Evolutionary conservation across 805 yeast species (phyloP), one percentile per base, ranked within the genome.

Genomic region (Lachancea quebecensis): DNA sequence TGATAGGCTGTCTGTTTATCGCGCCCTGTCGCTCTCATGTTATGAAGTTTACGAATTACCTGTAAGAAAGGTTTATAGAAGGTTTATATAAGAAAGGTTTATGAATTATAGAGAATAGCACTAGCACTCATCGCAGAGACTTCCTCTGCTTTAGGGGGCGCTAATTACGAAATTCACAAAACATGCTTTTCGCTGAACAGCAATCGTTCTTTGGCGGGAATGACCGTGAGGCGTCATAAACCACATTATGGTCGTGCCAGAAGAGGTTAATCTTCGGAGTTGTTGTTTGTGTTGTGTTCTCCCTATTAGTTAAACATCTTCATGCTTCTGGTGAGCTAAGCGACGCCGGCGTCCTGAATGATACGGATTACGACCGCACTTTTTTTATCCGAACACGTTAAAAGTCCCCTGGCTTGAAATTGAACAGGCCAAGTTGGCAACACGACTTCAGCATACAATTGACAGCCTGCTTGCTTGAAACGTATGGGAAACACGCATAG

Each of bases 401-500:
- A 8, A 30, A 30, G 33, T 30, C 33, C 33, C 33, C 33, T 30
- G 9, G 33, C 33, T 14, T 30, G 33, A 30, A 30, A 21, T 21
- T 21, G 7, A 21, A 21, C 25, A 21, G 25, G 25, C 25, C 7
- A 21, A 4, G 25, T 21, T 21, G 25, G 7, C 25, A 21, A 21
- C 25, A 21, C 4, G 7, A 21, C 25, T 21, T 4, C 25, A 21
- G 25, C 25, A 21, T 21, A 21, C 33, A 30, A 30, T 30, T 30
- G 33, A 30, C 8, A 12, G 33, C 12, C 33, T 14, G 33, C 14
- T 12, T 5, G 33, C 33, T 12, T 5, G 33, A 25, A 45, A 38
- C 49, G 39, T 47, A 49, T 43, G 52, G 49, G 47, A 17, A 44
- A 44, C 38, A 43, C 39, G 44, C 45, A 39, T 35, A 46, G 53